Evolutionary conservation across 2,329 filamentous ascomycete genomes (phyloP).

Genomic region (Alternaria alternata): DNA sequence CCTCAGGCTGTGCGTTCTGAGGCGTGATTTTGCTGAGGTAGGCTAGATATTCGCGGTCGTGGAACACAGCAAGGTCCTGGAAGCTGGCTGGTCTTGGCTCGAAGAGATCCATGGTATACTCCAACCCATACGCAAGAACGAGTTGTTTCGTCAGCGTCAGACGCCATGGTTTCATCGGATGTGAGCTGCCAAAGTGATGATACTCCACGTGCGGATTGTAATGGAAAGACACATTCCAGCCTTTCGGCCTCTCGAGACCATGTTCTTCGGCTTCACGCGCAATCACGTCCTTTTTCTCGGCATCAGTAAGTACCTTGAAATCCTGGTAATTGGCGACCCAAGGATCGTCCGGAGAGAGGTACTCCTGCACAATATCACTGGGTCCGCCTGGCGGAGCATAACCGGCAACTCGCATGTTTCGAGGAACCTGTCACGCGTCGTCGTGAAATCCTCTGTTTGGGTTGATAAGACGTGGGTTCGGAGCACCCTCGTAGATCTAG

Average conservation of each 20-base stretch:
- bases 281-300: conserved; percentile 60
- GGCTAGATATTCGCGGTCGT: conserved; percentile 87
- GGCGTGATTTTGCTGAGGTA: conserved; percentile 71
- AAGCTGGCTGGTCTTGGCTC: conserved; percentile 82
- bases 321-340: conserved; percentile 38
- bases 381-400: conserved; percentile 27
- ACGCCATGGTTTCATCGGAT: conserved; percentile 99
- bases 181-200: conserved; percentile 95
- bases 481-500: conserved; percentile 22
- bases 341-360: conserved; percentile 39
- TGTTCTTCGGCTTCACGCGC: conserved; percentile 64
- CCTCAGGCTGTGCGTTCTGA: conserved; percentile 54
- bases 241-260: conserved; percentile 80
- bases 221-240: conserved; percentile 93
- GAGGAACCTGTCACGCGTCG: conserved; percentile 1
- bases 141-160: conserved; percentile 94
- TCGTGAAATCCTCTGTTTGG: neutral
- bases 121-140: conserved; percentile 93
- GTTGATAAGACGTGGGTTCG: neutral
- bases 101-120: conserved; percentile 96
- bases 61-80: conserved; percentile 87
- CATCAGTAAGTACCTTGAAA: conserved; percentile 44
- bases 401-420: conserved; percentile 30
- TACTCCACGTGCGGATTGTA: conserved; percentile 94
- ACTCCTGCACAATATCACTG: conserved; percentile 49